Evolutionary conservation across 2,329 filamentous ascomycete genomes (phyloP).

Genomic region (Ambrosiella xylebori): DNA sequence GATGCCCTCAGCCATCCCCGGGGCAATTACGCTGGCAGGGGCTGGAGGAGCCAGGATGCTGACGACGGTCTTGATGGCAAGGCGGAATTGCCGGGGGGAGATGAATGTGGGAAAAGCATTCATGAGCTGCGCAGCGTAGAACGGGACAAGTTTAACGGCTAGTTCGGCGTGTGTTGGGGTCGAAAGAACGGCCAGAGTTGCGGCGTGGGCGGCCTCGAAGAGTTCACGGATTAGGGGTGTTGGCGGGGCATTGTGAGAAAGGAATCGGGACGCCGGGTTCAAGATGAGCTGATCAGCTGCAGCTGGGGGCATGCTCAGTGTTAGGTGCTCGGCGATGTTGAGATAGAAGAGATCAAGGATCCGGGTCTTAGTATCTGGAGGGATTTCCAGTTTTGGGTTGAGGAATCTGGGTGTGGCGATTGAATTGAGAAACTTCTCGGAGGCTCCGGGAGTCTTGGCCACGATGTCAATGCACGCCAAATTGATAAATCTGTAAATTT

Average conservation of each 20-base stretch:
- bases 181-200: constrained; percentile 63
- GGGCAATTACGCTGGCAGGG: constrained; percentile 52
- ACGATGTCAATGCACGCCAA: constrained; percentile 70
- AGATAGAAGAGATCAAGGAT: constrained; percentile 77
- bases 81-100: constrained; percentile 68
- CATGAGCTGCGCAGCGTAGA: constrained; percentile 70
- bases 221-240: constrained; percentile 35
- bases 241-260: constrained; percentile 31
- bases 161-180: constrained; percentile 60
- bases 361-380: constrained; percentile 31
- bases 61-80: constrained; percentile 74
- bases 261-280: constrained; percentile 56
- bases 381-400: constrained; percentile 1
- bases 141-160: constrained; percentile 55
- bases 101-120: constrained; percentile 62
- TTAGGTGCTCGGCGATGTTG: constrained; percentile 70
- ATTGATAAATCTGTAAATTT: constrained; percentile 71
- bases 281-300: constrained; percentile 58
- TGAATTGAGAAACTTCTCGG: constrained; percentile 47
- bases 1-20: constrained; percentile 61
- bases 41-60: constrained; percentile 69
- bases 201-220: constrained; percentile 79
- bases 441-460: constrained; percentile 47
- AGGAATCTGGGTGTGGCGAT: constrained; percentile 38
- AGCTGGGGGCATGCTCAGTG: constrained; percentile 46